These are phyloP conservation scores for Sclerotinia nivalis DNA, from an alignment of 2,329 filamentous ascomycete species.

Conservation along the genomic window DNA sequence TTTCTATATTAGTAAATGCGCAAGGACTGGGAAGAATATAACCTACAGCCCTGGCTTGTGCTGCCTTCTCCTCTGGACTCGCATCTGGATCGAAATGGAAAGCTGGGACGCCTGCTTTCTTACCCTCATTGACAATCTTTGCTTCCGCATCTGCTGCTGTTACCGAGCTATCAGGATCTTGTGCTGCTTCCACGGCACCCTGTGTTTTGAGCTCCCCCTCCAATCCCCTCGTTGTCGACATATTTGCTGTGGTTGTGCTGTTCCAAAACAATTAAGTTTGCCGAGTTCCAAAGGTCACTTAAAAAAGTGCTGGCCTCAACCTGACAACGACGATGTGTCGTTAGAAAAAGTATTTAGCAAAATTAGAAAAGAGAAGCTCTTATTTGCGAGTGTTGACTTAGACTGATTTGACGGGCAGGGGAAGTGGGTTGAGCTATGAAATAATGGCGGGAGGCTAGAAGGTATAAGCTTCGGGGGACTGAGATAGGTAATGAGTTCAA, in stretches of 20 bases:
- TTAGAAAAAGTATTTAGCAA: conserved; percentile 4
- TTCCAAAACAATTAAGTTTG: conserved; percentile 24
- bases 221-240: conserved; percentile 39
- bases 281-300: conserved; percentile 23
- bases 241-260: conserved; percentile 28
- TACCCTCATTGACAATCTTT: conserved; percentile 74
- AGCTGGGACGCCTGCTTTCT: conserved; percentile 74
- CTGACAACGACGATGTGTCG: conserved; percentile 18
- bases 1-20: conserved; percentile 20
- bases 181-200: conserved; percentile 74
- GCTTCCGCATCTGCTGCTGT: conserved; percentile 71
- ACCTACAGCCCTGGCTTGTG: conserved; percentile 74
- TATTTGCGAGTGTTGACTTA: neutral
- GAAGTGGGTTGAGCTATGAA: conserved; percentile 1
- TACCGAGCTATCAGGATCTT: conserved; percentile 66
- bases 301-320: neutral
- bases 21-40: neutral
- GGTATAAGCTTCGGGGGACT: conserved; percentile 3
- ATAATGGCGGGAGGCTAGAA: conserved; percentile 4
- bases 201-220: conserved; percentile 73
- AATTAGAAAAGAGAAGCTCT: neutral
- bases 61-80: conserved; percentile 77
- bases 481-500: conserved; percentile 17
- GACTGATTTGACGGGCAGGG: neutral
- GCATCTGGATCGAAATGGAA: conserved; percentile 89